These are phyloP conservation scores for Geopyxis carbonaria DNA, from an alignment of 495 filamentous ascomycete genomes.

Conservation along the genomic window DNA sequence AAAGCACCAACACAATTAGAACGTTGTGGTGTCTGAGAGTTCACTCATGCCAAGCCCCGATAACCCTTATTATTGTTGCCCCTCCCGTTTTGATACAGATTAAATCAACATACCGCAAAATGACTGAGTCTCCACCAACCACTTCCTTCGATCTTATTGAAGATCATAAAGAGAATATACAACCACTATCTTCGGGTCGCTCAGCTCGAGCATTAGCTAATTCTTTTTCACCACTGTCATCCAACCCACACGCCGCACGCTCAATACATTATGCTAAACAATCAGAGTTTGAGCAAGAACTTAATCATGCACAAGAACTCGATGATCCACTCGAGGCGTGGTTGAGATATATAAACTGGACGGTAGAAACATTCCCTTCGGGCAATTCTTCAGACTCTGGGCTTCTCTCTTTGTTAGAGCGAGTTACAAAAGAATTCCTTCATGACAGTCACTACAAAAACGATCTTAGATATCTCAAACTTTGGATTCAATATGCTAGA, in stretches of 20 bases:
- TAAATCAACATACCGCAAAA: too few species aligned
- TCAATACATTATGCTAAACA: constrained; percentile 56
- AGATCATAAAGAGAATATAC: constrained; percentile 91
- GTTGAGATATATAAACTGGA: constrained; percentile 95
- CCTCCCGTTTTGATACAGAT: too few species aligned
- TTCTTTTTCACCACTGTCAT: constrained; percentile 31
- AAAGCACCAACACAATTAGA: too few species aligned
- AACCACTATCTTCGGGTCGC: constrained; percentile 74
- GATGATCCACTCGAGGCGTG: constrained; percentile 93
- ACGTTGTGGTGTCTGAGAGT: too few species aligned
- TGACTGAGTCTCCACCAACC: constrained; percentile 11
- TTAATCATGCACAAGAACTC: constrained; percentile 58
- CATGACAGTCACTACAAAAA: constrained; percentile 74
- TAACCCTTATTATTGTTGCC: too few species aligned
- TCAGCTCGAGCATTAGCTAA: constrained; percentile 73
- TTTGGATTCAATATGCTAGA: constrained; percentile 88
- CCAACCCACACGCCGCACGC: constrained; percentile 45
- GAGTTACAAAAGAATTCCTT: constrained; percentile 82
- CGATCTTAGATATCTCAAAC: constrained; percentile 75
- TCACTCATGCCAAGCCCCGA: too few species aligned
- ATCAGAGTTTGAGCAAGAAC: constrained; percentile 70
- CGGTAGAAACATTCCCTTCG: constrained; percentile 81
- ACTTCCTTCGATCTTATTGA: constrained; percentile 95
- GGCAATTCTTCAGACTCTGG: constrained; percentile 86
- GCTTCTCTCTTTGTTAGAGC: constrained; percentile 74